A percentile compares a stretch with the other conserved stretches of the same genome.
phyloP scores from a whole-genome alignment of 2,329 filamentous ascomycete species.

The Zasmidium citrigriseum region DNA sequence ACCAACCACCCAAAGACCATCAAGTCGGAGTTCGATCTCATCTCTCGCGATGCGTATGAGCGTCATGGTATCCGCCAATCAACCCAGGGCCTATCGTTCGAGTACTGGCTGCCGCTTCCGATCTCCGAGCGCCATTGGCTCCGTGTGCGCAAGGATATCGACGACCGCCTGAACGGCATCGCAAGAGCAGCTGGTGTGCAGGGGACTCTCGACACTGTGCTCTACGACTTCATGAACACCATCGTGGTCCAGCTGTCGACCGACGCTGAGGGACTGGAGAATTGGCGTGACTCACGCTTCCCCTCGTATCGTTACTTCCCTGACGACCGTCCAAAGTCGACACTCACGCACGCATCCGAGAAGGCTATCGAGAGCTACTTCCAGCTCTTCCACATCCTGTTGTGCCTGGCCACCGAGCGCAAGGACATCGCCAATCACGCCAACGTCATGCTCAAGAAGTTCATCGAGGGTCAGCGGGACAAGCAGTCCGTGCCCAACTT shows the following conservation, averaged over 20 bases:
- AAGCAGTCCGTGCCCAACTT: conserved; percentile 23
- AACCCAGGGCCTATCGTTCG: conserved; percentile 22
- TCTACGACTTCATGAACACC: conserved; percentile 28
- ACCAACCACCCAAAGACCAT: conserved; percentile 6
- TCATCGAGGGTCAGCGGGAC: conserved; percentile 17
- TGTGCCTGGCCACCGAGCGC: conserved; percentile 22
- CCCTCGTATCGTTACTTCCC: neutral
- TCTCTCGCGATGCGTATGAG: conserved; percentile 22
- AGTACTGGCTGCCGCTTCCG: conserved; percentile 25
- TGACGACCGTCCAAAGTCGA: conserved; percentile 13
- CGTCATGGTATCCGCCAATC: conserved; percentile 15
- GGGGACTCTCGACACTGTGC: conserved; percentile 16
- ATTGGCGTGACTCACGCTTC: neutral
- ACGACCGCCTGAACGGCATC: conserved; percentile 11
- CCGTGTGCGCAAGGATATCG: conserved; percentile 9
- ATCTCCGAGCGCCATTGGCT: conserved; percentile 24
- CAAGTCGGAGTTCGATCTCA: conserved; percentile 26
- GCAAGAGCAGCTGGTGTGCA: neutral
- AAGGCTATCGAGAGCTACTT: conserved; percentile 28
- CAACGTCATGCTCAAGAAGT: conserved; percentile 15
- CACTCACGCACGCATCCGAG: conserved; percentile 22
- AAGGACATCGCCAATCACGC: conserved; percentile 13
- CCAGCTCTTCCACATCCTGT: conserved; percentile 27
- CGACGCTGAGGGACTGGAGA: conserved; percentile 8
- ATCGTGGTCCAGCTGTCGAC: conserved; percentile 22